Base-by-base conservation (phyloP, 2,329 filamentous ascomycete genomes). In the Diplodia intermedia region DNA sequence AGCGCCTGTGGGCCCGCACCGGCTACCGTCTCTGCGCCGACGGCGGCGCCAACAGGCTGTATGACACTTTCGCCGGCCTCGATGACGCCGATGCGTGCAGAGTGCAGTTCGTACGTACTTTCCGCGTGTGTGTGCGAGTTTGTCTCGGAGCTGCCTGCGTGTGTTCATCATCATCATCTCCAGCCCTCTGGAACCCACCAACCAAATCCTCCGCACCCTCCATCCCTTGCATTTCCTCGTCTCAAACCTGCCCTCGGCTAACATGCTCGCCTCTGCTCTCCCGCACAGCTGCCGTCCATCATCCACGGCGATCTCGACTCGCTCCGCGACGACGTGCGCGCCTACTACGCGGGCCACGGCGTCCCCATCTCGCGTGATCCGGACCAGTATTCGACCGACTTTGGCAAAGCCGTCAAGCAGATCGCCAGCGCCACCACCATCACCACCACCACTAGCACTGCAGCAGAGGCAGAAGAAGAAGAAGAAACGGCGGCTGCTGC, bases 301-400 rank as follows among this genome's bases (percentile, higher is more conserved):
- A 93, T 99, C 70, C 89, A 97, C 72, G 95, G 95, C 56, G 95
- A 99, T 77, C 85, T 99, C 11, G 95, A 99, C 81, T 97, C 94
- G 4, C 82, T 98, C 20, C 81, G 81, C 2, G 82, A 87, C 11
- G 80, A 86, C 14, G 86, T 91, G 12, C 84, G 84, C 65, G 74
- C 84, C n/a, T 90, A 91, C 79, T 97, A 94, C 80, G 82, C 85
- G 40, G 80, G 83, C 26, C 83, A 85, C 65, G 78, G 83, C 33
- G 86, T 92, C 1, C 15, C 43, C 43, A n/a, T 47, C 15, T n/a
- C 43, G 18, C 82, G 88, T 72, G 89, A 94, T 71, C 77, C 84
- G n/a, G 92, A 96, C 76, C 92, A 98, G 79, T 87, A 96, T 73
- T 91, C 90, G 23, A 97, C 95, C 33, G 95, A 99, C 78, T 97